Base-by-base conservation (phyloP, 805 yeast species). In the Zygoascus bituminiphila region DNA sequence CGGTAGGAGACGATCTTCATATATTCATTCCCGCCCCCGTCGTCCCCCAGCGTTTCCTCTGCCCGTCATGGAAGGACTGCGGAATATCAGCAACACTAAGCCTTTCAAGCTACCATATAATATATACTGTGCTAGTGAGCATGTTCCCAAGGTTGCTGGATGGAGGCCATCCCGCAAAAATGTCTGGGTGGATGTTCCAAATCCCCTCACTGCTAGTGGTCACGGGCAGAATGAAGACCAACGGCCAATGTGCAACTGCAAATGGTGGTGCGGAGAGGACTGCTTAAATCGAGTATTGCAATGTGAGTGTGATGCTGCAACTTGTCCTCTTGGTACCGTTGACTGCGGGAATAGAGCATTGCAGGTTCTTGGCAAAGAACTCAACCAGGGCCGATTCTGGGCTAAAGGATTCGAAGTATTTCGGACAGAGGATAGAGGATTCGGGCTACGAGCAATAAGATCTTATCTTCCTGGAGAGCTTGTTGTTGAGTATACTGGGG, bases 401-500 rank as follows among this genome's bases (percentile, higher is more conserved):
- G 62, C 66, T 2, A 44, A 48, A 7, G 69, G 65, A 1, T 58
- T 50, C 44, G 70, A 60, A 26, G 57, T 59, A 21, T 39, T 54
- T 26, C 23, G 56, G 43, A 68, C 75, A 0, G 66, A 65, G 15
- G 25, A 22, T 4, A 22, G 70, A 50, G 78, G 78, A 2, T 62
- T 59, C 46, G 79, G 78, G 1, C 58, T 75, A 12, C 52, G 70
- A 15, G 68, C 78, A 2, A 57, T 62, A 2, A 57, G 72, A 25
- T 52, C 57, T 0, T 72, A 69, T 42, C 53, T 59, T 4, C 66
- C 72, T 14, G 68, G 66, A 4, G 65, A 64, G 39, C 59, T 75
- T n/a, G 66, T 75, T 24, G 58, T 71, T 24, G 79, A 75, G 53
- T 75, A 74, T 53, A 67, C 74, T 1, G 79, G 79, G 10, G 79